These are phyloP conservation scores for Flueggea neowawraea DNA, from an alignment of 441 rosid genomes.

Conservation along the genomic window DNA sequence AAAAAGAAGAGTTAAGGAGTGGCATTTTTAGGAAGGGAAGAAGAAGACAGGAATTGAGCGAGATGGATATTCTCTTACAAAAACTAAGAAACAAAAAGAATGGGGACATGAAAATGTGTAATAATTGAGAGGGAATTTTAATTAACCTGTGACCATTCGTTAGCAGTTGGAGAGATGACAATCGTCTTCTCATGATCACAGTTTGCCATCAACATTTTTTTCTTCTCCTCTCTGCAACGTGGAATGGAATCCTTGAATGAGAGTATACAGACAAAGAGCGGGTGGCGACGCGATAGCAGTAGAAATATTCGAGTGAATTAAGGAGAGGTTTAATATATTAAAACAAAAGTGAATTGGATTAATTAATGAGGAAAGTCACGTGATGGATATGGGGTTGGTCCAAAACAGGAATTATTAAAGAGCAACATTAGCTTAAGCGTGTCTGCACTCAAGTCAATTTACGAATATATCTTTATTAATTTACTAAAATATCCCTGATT, in stretches of 20 bases:
- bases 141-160: slow-evolving; percentile 60
- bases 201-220: slow-evolving; percentile 21
- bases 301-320: slow-evolving; percentile 10
- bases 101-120: slow-evolving; percentile 36
- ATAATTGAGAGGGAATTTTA: slow-evolving; percentile 39
- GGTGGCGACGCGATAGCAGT: slow-evolving; percentile 38
- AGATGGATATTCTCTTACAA: slow-evolving; percentile 49
- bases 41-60: slow-evolving; percentile 26
- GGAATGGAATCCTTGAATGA: slow-evolving; percentile 40
- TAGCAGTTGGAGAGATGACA: slow-evolving; percentile 41
- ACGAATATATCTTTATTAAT: too few species aligned
- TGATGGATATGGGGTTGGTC: too few species aligned
- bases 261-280: slow-evolving; percentile 45
- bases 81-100: slow-evolving; percentile 53
- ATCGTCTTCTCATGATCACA: slow-evolving; percentile 38
- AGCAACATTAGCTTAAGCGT: too few species aligned
- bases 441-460: too few species aligned
- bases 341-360: too few species aligned
- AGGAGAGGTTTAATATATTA: too few species aligned
- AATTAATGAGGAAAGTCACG: too few species aligned
- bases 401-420: too few species aligned
- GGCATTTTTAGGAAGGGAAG: slow-evolving; percentile 17
- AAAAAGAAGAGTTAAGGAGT: slow-evolving; percentile 21
- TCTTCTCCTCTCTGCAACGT: slow-evolving; percentile 25
- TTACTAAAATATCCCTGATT: too few species aligned